Conservation (phyloP, 371 early-diverging fungal species). For the Saksenaea vasiformis region DNA sequence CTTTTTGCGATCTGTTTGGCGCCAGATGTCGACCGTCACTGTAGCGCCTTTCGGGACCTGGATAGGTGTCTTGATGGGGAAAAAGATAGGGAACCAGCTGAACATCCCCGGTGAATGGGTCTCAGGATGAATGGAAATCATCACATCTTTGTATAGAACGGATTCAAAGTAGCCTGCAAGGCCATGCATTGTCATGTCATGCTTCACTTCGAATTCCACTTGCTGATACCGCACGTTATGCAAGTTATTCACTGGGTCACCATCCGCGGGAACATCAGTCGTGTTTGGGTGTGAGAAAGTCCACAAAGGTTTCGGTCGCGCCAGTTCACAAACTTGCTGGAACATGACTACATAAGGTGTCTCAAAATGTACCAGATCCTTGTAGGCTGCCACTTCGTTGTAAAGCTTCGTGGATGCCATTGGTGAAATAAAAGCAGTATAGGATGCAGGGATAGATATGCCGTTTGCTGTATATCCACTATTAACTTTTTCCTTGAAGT, state of each 20-base stretch:
- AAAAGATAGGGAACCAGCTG: constrained; percentile 97
- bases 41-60: constrained; percentile 57
- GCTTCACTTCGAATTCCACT: constrained; percentile 54
- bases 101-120: constrained; percentile 92
- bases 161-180: constrained; percentile 95
- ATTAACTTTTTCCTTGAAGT: background rate
- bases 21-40: constrained; percentile 84
- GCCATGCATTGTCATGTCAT: constrained; percentile 82
- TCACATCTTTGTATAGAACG: constrained; percentile 81
- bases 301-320: constrained; percentile 77
- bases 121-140: constrained; percentile 80
- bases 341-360: constrained; percentile 95
- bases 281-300: constrained; percentile 80
- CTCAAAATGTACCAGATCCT: constrained; percentile 70
- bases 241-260: constrained; percentile 63
- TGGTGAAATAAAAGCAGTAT: constrained; percentile 84
- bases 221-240: constrained; percentile 71
- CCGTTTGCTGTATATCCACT: constrained; percentile 56
- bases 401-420: constrained; percentile 83
- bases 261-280: constrained; percentile 30
- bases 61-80: constrained; percentile 82
- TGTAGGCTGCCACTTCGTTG: constrained; percentile 63
- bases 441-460: constrained; percentile 87
- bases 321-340: constrained; percentile 68
- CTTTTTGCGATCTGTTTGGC: constrained; percentile 70